Evolutionary conservation across 441 rosid species (phyloP), one percentile per base, ranked within the genome.

Genomic region (Corymbia calophylla): DNA sequence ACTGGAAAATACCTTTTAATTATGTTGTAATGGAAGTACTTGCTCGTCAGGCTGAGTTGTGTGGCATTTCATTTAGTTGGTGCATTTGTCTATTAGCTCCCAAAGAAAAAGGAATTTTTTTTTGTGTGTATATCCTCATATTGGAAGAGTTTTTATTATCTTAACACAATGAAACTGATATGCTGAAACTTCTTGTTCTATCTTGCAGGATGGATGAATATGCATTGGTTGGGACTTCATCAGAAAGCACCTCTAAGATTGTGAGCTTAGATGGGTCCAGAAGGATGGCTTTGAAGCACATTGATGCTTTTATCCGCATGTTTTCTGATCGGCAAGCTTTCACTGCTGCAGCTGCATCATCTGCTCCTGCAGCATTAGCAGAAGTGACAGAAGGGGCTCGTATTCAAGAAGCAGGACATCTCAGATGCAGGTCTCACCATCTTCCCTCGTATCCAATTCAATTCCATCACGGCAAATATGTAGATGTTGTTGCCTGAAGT

Each of bases 341-440:
- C 92, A 93, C 95, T 44, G 89, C 93, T 85, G 98, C 97, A 68
- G 94, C 97, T 89, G 92, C 95, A 87, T 97, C 99, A 55, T 96
- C 97, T 60, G 94, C 97, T 84, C 97, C 98, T 17, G 95, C 98
- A 88, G 94, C 98, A 88, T 89, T 98, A 91, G 93, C 95, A 39
- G 98, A 97, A 93, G 97, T 96, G 85, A 94, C 98, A 16, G 98
- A 98, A 92, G 94, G 93, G 92, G 99, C 98, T 91, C 97, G 97
- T 49, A 97, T 98, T 90, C 99, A 93, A 92, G 99, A 98, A 95
- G 98, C 99, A 53, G 98, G 99, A 77, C 98, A 96, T 91, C 94
- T 98, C 82, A 94, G 99, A 95, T 98, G 99, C 99, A 97, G 99
- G 99, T 97, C 44, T 49, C 64, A 86, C 48, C 51, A 39, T 86